These are phyloP conservation scores for Plasmodium reichenowi DNA, from an alignment of 169 alveolate genomes.

Conservation along the genomic window DNA sequence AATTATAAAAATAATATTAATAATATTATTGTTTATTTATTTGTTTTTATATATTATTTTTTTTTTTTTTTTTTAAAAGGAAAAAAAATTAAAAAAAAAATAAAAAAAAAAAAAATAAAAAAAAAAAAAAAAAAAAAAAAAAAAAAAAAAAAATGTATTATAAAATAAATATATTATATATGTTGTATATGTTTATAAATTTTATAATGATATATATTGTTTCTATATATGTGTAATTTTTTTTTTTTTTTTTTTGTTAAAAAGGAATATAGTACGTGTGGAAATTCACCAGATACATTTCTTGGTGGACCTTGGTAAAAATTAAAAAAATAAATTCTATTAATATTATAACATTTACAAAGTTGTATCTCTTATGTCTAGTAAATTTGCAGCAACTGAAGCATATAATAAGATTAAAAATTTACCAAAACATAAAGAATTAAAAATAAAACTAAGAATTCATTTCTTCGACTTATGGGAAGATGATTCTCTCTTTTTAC, in stretches of 20 bases:
- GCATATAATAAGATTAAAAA: conserved; percentile 36
- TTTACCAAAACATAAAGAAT: conserved; percentile 79
- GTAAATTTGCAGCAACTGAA: conserved; percentile 60
- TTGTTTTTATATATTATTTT: too few species aligned
- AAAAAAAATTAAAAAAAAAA: too few species aligned
- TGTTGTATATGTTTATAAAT: too few species aligned
- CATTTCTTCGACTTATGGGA: conserved; percentile 89
- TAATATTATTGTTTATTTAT: too few species aligned
- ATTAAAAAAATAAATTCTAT: background rate
- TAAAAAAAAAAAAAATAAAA: too few species aligned
- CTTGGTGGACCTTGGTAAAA: conserved; percentile 74
- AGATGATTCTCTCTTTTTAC: conserved; percentile 83
- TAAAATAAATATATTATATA: too few species aligned
- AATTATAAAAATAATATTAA: too few species aligned
- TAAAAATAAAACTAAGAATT: conserved; percentile 82
- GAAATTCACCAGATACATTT: conserved; percentile 58
- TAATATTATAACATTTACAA: background rate
- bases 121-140: background rate
- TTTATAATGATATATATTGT: too few species aligned
- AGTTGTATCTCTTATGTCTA: background rate
- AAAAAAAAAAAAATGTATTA: background rate
- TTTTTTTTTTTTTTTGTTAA: background rate
- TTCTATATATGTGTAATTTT: background rate
- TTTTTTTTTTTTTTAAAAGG: too few species aligned
- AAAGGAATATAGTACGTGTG: conserved; percentile 66